A percentile compares a stretch with the other conserved stretches of the same genome.
These are phyloP conservation scores for Penicillium soppii DNA, from an alignment of 495 filamentous ascomycete genomes.

Conservation along the genomic window DNA sequence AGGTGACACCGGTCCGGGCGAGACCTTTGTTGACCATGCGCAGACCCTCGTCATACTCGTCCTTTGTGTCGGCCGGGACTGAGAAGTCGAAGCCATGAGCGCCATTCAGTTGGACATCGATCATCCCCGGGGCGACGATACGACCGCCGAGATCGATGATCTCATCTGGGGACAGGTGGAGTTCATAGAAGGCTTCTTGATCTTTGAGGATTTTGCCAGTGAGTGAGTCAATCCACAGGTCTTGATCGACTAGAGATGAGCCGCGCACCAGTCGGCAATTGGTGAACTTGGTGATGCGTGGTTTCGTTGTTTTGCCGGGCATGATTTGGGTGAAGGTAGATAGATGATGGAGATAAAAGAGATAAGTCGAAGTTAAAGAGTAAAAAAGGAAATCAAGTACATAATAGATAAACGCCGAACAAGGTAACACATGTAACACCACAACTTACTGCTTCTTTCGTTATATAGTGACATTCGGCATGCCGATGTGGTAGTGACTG, in stretches of 20 bases:
- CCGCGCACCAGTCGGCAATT: constrained; percentile 72
- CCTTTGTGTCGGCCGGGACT: constrained; percentile 59
- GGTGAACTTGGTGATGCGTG: constrained; percentile 75
- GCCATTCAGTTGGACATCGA: constrained; percentile 85
- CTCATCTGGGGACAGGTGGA: constrained; percentile 51
- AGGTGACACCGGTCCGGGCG: constrained; percentile 75
- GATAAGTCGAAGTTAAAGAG: neutral
- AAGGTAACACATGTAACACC: constrained; percentile 27
- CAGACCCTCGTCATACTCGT: constrained; percentile 64
- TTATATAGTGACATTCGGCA: constrained; percentile 26
- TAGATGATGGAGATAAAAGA: neutral
- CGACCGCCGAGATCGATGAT: constrained; percentile 72
- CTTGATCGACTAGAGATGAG: constrained; percentile 61
- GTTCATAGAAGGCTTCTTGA: constrained; percentile 73
- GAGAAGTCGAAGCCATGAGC: constrained; percentile 87
- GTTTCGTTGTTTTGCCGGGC: constrained; percentile 39
- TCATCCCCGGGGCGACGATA: constrained; percentile 77
- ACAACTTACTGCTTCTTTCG: too few species aligned
- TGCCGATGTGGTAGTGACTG: constrained; percentile 25
- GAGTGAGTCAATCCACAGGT: constrained; percentile 75
- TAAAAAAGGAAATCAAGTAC: constrained; percentile 6
- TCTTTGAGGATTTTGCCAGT: constrained; percentile 75
- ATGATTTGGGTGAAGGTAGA: constrained; percentile 16
- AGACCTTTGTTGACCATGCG: constrained; percentile 65
- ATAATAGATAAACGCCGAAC: too few species aligned